These are phyloP conservation scores for Graphilbum fragrans DNA, from an alignment of 2,329 filamentous ascomycete species.

Conservation along the genomic window DNA sequence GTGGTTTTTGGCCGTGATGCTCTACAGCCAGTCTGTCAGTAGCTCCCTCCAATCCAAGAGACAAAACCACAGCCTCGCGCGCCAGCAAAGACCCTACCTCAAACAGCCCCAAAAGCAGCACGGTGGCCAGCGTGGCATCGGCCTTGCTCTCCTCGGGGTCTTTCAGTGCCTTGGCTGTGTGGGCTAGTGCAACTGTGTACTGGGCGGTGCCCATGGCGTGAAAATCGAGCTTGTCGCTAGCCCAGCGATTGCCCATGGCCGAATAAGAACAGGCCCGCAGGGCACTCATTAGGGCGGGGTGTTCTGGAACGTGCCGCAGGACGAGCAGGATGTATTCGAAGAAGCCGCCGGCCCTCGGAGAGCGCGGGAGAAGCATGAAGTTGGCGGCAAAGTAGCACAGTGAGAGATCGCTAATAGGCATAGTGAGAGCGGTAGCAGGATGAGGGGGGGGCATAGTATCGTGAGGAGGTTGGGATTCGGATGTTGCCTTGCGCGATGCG, in stretches of 20 bases:
- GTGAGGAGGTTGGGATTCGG: neutral
- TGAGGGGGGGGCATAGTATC: neutral
- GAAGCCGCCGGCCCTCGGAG: conserved; percentile 37
- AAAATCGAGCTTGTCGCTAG: conserved; percentile 19
- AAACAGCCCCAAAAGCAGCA: conserved; percentile 47
- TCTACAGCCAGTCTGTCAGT: conserved; percentile 14
- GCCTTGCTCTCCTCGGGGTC: conserved; percentile 34
- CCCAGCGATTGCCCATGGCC: conserved; percentile 39
- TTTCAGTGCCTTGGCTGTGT: conserved; percentile 38
- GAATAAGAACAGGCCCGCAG: conserved; percentile 49
- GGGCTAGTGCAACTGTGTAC: conserved; percentile 41
- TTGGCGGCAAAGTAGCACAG: conserved; percentile 49
- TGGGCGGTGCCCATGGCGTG: conserved; percentile 31
- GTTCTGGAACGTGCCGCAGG: conserved; percentile 21
- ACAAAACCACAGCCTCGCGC: neutral
- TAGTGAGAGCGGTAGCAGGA: conserved; percentile 19
- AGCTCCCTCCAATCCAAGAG: neutral
- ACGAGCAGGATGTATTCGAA: conserved; percentile 47
- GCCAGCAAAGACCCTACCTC: conserved; percentile 25
- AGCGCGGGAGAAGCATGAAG: conserved; percentile 41
- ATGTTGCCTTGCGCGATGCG: too few species aligned
- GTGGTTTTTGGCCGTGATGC: conserved; percentile 40
- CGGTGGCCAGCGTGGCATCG: conserved; percentile 47
- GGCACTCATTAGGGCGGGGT: conserved; percentile 30
- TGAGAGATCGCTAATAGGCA: conserved; percentile 43